Evolutionary conservation across 1,284 basidiomycete species (phyloP), one percentile per base, ranked within the genome.

Genomic region (Paramarasmius palmivorus): DNA sequence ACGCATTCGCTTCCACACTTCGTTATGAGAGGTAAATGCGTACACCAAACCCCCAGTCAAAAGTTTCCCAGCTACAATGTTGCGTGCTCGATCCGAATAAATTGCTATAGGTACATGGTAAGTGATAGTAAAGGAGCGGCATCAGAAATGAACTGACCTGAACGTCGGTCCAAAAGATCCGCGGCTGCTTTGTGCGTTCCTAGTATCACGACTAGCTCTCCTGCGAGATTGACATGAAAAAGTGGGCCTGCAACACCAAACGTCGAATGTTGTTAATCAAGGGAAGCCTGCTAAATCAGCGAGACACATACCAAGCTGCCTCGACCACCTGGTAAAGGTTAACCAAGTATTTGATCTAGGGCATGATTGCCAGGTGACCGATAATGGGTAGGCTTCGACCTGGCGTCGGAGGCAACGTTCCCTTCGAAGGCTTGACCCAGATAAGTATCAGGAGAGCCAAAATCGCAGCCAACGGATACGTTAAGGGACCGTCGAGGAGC

Each of bases 121-220:
- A 23, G 41, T 19, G 41, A 42, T 19, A 42, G 19, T 38, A 38
- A 19, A 38, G 20, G 5, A 14, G n/a, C 5, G 26, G 19, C 41
- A 23, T n/a, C n/a, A n/a, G 54, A 53, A 49, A 56, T 56, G 23
- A 58, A 49, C 14, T 44, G 20, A 50, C 44, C 44, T 6, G 58
- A 56, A 26, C 56, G 52, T 19, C 53, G 52, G 25, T 59, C 53
- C 29, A 59, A 48, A 22, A 59, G 53, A n/a, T 59, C 58, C n/a
- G 41, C n/a, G 14, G 58, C 58, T 12, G 40, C 56, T 40, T 54
- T 54, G 12, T 55, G 49, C 22, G 49, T 49, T 19, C 49, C 51
- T 4, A 59, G 52, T 2, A 59, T 32, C n/a, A 59, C 36, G 5
- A 55, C 49, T 7, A 34, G 23, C 32, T 49, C 42, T 5, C 58